Conservation (phyloP, 2,329 filamentous ascomycete genomes). For the Capronia epimyces region DNA sequence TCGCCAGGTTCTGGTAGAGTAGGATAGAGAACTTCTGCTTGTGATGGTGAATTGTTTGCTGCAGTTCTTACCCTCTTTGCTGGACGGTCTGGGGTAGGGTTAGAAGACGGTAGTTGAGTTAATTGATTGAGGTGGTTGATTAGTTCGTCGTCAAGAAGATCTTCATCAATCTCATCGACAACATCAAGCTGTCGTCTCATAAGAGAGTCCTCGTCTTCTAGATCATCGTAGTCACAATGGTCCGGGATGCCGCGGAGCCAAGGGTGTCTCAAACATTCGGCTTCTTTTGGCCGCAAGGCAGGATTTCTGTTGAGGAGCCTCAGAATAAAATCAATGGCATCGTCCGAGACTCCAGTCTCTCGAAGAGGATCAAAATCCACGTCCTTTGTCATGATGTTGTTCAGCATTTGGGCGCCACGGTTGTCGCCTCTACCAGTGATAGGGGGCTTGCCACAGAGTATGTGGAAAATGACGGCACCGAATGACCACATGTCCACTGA, state of each 20-base stretch:
- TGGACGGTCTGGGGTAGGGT: constrained; percentile 27
- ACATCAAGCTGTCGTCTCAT: constrained; percentile 34
- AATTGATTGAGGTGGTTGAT: constrained; percentile 23
- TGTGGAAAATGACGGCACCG: constrained; percentile 83
- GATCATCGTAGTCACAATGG: constrained; percentile 54
- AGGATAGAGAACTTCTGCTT: constrained; percentile 38
- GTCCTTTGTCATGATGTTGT: constrained; percentile 72
- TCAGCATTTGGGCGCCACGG: constrained; percentile 70
- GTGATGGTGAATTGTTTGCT: constrained; percentile 12
- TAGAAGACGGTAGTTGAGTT: constrained; percentile 22
- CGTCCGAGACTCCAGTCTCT: constrained; percentile 53
- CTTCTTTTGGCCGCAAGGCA: constrained; percentile 66
- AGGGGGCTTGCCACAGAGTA: constrained; percentile 72
- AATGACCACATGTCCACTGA: constrained; percentile 96
- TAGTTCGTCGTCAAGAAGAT: constrained; percentile 26
- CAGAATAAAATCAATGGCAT: constrained; percentile 67
- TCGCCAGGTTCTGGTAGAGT: constrained; percentile 37
- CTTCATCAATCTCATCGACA: constrained; percentile 34
- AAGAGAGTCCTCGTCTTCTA: constrained; percentile 46
- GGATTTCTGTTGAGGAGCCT: constrained; percentile 81
- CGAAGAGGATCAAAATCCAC: constrained; percentile 63
- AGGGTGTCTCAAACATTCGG: constrained; percentile 62
- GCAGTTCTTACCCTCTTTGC: constrained; percentile 32
- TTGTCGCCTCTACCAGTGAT: constrained; percentile 73
- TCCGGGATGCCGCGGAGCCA: constrained; percentile 62